Evolutionary conservation across 257 asterid species (phyloP), one percentile per base, ranked within the genome.

Genomic region (Plantago ovata): DNA sequence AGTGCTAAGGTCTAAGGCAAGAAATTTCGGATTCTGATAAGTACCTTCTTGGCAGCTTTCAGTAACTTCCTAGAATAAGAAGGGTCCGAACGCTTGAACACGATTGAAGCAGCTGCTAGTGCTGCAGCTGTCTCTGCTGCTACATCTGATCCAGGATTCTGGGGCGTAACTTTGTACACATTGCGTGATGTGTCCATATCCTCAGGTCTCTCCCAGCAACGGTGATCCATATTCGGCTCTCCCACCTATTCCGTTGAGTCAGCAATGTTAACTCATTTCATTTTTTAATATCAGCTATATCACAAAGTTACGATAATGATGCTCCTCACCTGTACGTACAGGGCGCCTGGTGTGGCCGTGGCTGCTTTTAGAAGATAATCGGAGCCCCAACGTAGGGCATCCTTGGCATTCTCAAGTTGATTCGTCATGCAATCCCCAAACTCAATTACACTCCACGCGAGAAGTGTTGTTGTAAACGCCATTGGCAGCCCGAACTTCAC

Each of bases 121-220:
- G 96, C 95, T 4, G 96, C 98, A 7, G 96, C 94, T 0, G 95
- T 90, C 69, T 87, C 98, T 13, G 89, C 98, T 22, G 96, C 96
- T 8, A 90, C 94, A 49, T 84, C 96, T 0, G 98, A 87, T 1
- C 96, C 98, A 1, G 96, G 96, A 52, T 76, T 84, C 51, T 81
- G 84, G 22, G 91, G 23, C 5, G 86, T 60, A 12, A 90, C 87
- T 55, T 79, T 81, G 69, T 83, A 90, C 13, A 72, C 95, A 9
- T 46, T 78, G 6, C 98, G 82, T 1, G 81, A 47, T 0, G 93
- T 86, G 75, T 89, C 97, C 97, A 89, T 86, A 70, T 86, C 97
- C 72, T 89, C 95, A 0, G 95, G 84, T 20, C 97, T 73, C 62
- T 89, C 95, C 97, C 97, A 89, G 28, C 95, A 87, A 12, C 65